phyloP scores from a whole-genome alignment of 202 grass and related monocot genomes.

The Carex sylvatica region DNA sequence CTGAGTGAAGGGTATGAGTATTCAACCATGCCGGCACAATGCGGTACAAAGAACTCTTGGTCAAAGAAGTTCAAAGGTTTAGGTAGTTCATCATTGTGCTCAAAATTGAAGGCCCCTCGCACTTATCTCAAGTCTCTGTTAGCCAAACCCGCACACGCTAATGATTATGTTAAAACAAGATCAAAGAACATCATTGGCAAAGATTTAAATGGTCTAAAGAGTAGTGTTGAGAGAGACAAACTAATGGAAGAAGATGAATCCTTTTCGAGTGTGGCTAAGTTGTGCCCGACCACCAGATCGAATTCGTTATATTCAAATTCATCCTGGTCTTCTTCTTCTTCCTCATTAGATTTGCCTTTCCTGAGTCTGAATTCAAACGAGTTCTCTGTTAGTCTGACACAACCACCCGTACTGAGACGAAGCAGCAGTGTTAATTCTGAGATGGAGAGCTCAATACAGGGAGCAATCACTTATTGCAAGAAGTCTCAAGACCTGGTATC shows the following conservation, averaged over 20 bases:
- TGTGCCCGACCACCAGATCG: conserved; percentile 43
- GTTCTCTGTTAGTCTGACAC: conserved; percentile 29
- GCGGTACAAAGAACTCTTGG: conserved; percentile 49
- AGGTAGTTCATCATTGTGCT: conserved; percentile 43
- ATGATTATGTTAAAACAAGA: conserved; percentile 32
- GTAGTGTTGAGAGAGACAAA: conserved; percentile 53
- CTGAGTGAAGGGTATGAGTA: neutral
- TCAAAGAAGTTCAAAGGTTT: conserved; percentile 65
- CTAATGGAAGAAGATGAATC: conserved; percentile 55
- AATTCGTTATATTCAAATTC: conserved; percentile 34
- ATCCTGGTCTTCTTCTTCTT: conserved; percentile 15
- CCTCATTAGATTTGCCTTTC: conserved; percentile 45
- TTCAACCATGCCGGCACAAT: neutral
- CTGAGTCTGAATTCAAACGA: conserved; percentile 53
- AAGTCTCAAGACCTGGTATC: conserved; percentile 78
- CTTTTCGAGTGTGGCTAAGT: conserved; percentile 59
- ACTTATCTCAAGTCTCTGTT: conserved; percentile 82
- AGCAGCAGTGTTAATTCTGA: conserved; percentile 92
- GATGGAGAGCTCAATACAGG: conserved; percentile 86
- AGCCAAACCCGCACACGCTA: conserved; percentile 24
- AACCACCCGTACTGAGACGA: conserved; percentile 52
- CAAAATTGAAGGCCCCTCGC: conserved; percentile 79
- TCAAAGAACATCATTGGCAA: conserved; percentile 63
- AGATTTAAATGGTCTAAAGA: conserved; percentile 7
- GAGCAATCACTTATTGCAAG: conserved; percentile 92